phyloP scores from a whole-genome alignment of 331 rosid species.

The Spiraea crenata region DNA sequence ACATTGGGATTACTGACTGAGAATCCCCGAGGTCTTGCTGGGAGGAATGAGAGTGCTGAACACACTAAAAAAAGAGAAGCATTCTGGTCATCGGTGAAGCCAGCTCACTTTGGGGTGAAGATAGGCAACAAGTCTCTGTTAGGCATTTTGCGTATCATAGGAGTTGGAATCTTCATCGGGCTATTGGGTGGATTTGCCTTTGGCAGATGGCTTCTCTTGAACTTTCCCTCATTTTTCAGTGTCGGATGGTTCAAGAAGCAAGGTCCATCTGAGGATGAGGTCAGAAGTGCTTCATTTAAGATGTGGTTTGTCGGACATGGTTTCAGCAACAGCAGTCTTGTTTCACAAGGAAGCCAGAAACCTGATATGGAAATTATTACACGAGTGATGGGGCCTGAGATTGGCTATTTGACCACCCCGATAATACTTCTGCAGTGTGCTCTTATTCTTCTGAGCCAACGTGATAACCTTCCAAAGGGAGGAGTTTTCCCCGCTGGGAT shows the following conservation, averaged over 20 bases:
- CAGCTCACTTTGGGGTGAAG: conserved; percentile 79
- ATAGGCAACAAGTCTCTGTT: conserved; percentile 59
- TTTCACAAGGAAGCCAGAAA: conserved; percentile 39
- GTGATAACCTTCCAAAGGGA: conserved; percentile 60
- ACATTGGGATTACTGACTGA: conserved; percentile 63
- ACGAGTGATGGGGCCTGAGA: conserved; percentile 81
- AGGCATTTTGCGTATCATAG: conserved; percentile 38
- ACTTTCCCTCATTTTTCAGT: conserved; percentile 72
- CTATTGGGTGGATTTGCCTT: conserved; percentile 45
- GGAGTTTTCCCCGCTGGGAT: conserved; percentile 73
- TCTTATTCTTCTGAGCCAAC: conserved; percentile 58
- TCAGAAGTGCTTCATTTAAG: conserved; percentile 69
- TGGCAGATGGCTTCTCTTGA: conserved; percentile 80
- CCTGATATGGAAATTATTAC: conserved; percentile 74
- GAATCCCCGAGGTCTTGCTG: conserved; percentile 65
- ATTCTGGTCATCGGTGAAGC: conserved; percentile 70
- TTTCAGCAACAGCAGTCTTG: conserved; percentile 41
- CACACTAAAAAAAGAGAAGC: conserved; percentile 45
- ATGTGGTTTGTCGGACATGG: conserved; percentile 90
- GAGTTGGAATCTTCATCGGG: conserved; percentile 48
- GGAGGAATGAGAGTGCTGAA: conserved; percentile 54
- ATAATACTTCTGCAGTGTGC: conserved; percentile 81
- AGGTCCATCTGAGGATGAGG: conserved; percentile 79
- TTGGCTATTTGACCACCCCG: conserved; percentile 82
- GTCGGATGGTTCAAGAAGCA: conserved; percentile 69